Evolutionary conservation across 768 basidiomycete genomes (phyloP).

Genomic region (Dioszegia crocea): DNA sequence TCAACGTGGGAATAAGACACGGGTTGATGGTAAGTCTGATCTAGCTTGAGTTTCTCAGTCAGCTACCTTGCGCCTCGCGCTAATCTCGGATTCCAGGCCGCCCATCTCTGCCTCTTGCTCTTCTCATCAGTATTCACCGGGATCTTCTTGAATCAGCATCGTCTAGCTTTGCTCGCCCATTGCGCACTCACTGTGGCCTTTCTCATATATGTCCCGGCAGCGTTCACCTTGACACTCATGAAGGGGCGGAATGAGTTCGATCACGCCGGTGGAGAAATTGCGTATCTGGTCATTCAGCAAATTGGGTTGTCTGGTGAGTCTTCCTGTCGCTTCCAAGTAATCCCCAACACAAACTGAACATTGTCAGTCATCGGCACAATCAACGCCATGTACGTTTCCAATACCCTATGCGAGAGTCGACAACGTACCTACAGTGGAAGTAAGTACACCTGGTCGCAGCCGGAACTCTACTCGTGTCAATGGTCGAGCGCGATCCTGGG

Average conservation of each 20-base stretch:
- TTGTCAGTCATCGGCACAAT: not conserved
- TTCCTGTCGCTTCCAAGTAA: not conserved
- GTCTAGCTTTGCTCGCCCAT: not conserved
- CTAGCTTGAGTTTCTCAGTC: no score
- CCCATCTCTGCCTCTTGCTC: no score
- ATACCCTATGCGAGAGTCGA: not conserved
- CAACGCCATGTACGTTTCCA: not conserved
- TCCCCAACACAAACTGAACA: not conserved
- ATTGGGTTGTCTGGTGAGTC: slow-evolving; percentile 16
- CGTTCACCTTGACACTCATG: slow-evolving; percentile 9
- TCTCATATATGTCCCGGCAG: slow-evolving; percentile 19
- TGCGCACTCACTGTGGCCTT: not conserved
- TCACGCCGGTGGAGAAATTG: slow-evolving; percentile 22
- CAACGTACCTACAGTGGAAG: not conserved
- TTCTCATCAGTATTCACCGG: not conserved
- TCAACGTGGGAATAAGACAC: not conserved
- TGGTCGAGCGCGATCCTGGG: not conserved
- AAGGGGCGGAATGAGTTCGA: slow-evolving; percentile 8
- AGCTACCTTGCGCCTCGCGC: no score
- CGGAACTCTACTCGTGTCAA: not conserved
- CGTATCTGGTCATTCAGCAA: slow-evolving; percentile 16
- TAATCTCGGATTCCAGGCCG: no score
- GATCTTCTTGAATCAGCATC: not conserved
- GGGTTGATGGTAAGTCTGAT: not conserved
- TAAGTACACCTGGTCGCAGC: not conserved